Conservation (phyloP, 306 rosid species). For the Medicago lupulina region DNA sequence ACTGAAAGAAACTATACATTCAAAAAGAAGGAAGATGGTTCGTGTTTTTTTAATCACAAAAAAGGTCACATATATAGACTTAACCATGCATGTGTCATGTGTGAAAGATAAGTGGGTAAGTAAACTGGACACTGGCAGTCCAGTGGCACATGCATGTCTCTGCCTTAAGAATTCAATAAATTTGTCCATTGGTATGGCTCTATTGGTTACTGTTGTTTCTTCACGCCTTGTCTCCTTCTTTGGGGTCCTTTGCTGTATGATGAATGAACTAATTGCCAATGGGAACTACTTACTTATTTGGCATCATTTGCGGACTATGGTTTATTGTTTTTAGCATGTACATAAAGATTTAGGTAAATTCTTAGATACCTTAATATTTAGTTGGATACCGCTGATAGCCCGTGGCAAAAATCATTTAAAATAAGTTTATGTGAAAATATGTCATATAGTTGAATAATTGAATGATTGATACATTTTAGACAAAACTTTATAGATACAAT, state of each 20-base stretch:
- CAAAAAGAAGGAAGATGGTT: slow-evolving; percentile 30
- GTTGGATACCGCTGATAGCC: no score
- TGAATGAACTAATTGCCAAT: slow-evolving; percentile 25
- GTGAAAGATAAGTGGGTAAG: slow-evolving; percentile 8
- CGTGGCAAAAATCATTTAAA: no score
- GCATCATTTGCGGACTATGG: neutral
- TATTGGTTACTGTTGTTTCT: slow-evolving; percentile 40
- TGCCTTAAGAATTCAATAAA: slow-evolving; percentile 35
- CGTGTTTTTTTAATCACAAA: slow-evolving; percentile 24
- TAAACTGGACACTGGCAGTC: slow-evolving; percentile 28
- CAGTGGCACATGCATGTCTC: slow-evolving; percentile 54
- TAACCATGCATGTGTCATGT: slow-evolving; percentile 36
- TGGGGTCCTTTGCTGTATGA: slow-evolving; percentile 25
- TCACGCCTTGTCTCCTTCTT: slow-evolving; percentile 47
- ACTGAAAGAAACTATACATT: slow-evolving; percentile 35
- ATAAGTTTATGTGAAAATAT: no score
- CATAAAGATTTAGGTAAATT: neutral
- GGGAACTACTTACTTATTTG: slow-evolving; percentile 12
- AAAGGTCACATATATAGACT: slow-evolving; percentile 36
- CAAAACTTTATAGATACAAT: no score
- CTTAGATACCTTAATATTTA: no score
- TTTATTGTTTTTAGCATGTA: slow-evolving; percentile 16
- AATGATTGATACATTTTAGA: no score
- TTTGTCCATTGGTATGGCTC: slow-evolving; percentile 38
- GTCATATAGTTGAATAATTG: no score